These are phyloP conservation scores for Juncus inflexus DNA, from an alignment of 176 grass and related monocot genomes.

Conservation along the genomic window DNA sequence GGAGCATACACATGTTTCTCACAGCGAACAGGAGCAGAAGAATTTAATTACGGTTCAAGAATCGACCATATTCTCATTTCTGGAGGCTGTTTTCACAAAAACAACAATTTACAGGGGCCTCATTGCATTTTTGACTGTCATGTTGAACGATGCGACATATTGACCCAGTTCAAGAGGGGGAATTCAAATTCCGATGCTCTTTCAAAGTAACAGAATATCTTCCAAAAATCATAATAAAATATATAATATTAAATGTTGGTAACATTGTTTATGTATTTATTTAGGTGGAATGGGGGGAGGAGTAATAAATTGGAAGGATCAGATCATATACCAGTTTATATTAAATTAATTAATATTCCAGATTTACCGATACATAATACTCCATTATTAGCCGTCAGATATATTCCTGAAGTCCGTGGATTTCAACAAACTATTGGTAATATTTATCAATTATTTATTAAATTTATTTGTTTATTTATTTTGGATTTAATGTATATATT, in stretches of 20 bases:
- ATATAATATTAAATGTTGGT: conserved; percentile 8
- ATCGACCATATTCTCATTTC: conserved; percentile 87
- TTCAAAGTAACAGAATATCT: conserved; percentile 59
- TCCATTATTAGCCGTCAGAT: conserved; percentile 73
- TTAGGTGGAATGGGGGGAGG: conserved; percentile 95
- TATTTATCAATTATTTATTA: background rate
- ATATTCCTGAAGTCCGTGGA: conserved; percentile 86
- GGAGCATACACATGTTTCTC: conserved; percentile 91
- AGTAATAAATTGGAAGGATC: conserved; percentile 94
- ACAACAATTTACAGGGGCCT: conserved; percentile 34
- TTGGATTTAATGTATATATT: background rate
- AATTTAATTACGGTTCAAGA: conserved; percentile 94
- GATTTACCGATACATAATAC: conserved; percentile 60
- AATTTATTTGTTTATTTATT: background rate
- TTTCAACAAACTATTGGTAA: conserved; percentile 79
- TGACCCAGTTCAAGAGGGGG: conserved; percentile 76
- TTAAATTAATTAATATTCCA: conserved; percentile 57
- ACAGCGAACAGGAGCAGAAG: conserved; percentile 77
- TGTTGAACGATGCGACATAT: conserved; percentile 88
- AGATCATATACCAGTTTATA: conserved; percentile 95
- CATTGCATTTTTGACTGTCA: conserved; percentile 74
- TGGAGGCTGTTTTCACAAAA: conserved; percentile 61
- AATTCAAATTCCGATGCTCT: conserved; percentile 41
- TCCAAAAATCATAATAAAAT: background rate
- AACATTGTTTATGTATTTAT: conserved; percentile 31